Base-by-base conservation (phyloP, 2,329 filamentous ascomycete species). In the Verticillium zaregamsianum region DNA sequence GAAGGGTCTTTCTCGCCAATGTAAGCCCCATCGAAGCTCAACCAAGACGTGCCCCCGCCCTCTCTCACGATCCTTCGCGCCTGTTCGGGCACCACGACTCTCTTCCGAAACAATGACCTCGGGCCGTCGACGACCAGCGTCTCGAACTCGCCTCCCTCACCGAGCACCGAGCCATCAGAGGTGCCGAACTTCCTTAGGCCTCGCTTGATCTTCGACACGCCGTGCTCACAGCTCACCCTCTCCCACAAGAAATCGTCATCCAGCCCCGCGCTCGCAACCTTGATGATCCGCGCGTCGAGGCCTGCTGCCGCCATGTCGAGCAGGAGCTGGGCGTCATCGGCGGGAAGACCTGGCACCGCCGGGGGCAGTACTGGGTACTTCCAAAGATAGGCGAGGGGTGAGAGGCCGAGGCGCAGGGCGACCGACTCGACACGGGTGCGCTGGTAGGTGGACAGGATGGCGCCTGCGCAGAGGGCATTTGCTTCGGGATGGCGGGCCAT, bases 81-180 rank as follows among this genome's bases (percentile, higher is more conserved):
- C 4, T 74, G 73, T 2, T 85, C 82, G 0, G 77, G 77, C 35
- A 97, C 79, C 52, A 80, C 78, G 64, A 98, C 90, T 59, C 81
- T 84, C 66, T 82, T 84, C 76, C 85, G 89, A 82, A 95, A 97
- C 63, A 97, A 73, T 58, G 79, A 77, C 0, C 71, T 69, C 9
- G 94, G 94, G 12, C 94, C 95, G 74, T 93, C 87, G 39, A 98
- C 71, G 55, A 95, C 92, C 59, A 98, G 79, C 33, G 93, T 98
- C 82, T 98, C 95, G 74, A 96, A 98, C 79, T 98, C 95, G 3
- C 95, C 95, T 6, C 95, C 95, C 73, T 98, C 95, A 1, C 95
- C 95, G 20, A 98, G 77, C 11, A 93, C 86, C 9, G 91, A 90
- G 0, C 91, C 92, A 63, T 84, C 79, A 69, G 77, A 79, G 64